Evolutionary conservation across 768 basidiomycete genomes (phyloP).

Genomic region (Guyanaporus albipodus): DNA sequence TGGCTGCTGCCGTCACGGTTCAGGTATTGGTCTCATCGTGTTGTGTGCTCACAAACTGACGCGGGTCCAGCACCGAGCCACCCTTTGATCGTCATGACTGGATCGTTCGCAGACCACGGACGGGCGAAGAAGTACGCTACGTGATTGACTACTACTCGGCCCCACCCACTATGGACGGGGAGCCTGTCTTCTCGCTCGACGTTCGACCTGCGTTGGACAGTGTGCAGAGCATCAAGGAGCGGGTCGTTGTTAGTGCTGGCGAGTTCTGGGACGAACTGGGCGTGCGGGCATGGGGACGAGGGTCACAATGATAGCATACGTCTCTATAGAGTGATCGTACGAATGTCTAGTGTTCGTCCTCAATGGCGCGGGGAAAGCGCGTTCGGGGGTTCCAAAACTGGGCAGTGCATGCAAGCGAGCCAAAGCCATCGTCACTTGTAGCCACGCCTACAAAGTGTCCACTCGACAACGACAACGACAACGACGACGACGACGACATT

Average conservation of each 20-base stretch:
- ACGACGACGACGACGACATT: constrained; percentile 3
- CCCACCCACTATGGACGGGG: constrained; percentile 83
- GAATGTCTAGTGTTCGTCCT: background rate
- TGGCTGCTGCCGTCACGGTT: constrained; percentile 87
- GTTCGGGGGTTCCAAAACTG: constrained; percentile 20
- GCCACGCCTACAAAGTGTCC: too few relatives aligned
- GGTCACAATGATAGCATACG: constrained; percentile 9
- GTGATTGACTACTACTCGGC: constrained; percentile 99
- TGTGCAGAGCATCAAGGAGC: constrained; percentile 67
- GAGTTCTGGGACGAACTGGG: constrained; percentile 56
- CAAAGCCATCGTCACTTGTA: background rate
- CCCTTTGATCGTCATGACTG: constrained; percentile 99
- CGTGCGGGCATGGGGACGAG: constrained; percentile 26
- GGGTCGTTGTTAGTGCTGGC: constrained; percentile 65
- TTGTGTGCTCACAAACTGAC: background rate
- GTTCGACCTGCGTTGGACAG: constrained; percentile 93
- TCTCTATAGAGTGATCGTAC: background rate
- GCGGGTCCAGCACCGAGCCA: constrained; percentile 63
- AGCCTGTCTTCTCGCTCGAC: constrained; percentile 92
- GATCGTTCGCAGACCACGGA: constrained; percentile 78
- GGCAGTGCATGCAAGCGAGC: constrained; percentile 13
- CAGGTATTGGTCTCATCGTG: constrained; percentile 47
- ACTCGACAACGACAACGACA: constrained; percentile 1
- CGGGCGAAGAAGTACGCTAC: constrained; percentile 85
- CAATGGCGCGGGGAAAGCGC: constrained; percentile 5